Percentiles rank a stretch among this genome's conserved stretches.
Evolutionary conservation across 441 rosid genomes (phyloP).

Genomic region (Adansonia gregorii): DNA sequence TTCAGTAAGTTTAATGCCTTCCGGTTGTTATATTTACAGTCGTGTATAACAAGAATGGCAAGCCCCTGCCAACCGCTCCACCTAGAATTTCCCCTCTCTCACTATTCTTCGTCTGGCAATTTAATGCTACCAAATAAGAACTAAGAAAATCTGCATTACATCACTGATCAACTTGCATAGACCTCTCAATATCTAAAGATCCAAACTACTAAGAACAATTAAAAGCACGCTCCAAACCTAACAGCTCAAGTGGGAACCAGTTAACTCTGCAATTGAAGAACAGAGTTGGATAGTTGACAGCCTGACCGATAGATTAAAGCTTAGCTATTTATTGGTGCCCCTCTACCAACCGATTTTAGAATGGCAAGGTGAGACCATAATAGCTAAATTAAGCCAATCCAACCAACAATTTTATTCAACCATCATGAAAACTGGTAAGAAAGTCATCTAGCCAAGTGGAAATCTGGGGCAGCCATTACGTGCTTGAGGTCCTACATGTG

Average conservation of each 20-base stretch:
- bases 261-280: not conserved
- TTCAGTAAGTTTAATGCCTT: not conserved
- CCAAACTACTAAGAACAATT: not conserved
- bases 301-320: not conserved
- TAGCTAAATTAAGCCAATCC: not conserved
- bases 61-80: not conserved
- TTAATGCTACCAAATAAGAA: not conserved
- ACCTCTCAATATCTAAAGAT: not conserved
- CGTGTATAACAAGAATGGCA: not conserved
- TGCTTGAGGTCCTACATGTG: not conserved
- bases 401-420: not conserved
- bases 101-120: not conserved
- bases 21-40: not conserved
- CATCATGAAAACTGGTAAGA: too few relatives aligned
- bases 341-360: not conserved
- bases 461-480: not conserved
- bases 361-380: not conserved
- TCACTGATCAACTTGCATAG: not conserved
- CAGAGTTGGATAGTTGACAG: not conserved
- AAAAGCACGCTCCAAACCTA: not conserved
- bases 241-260: not conserved
- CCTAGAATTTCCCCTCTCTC: not conserved
- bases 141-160: not conserved
- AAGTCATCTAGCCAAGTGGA: not conserved
- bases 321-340: not conserved